Evolutionary conservation across 371 early-diverging fungal genomes (phyloP), one percentile per base, ranked within the genome.

Genomic region (Rhizopus delemar): DNA sequence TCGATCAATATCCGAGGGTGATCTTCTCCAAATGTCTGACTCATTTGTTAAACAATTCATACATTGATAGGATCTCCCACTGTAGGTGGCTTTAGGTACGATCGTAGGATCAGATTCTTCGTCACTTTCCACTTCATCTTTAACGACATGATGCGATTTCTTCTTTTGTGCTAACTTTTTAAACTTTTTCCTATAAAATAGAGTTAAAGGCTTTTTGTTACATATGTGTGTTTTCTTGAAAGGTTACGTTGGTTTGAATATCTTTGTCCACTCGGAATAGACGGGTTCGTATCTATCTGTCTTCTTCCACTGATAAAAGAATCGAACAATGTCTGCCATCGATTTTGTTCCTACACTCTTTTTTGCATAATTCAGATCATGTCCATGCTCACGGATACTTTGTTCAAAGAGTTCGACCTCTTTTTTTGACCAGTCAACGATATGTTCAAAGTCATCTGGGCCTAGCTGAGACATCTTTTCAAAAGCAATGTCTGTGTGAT

Each of bases 241-340:
- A 22, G n/a, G 32, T 8, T 38, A n/a, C 86, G 83, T 77, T 22
- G 90, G 90, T 22, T 83, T 71, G 60, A 84, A 83, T 38, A 86
- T 80, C 46, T 82, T 83, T 52, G 89, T 88, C 75, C 86, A 90
- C 48, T 86, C 80, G 1, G 85, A 82, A 67, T 90, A 90, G 0
- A 87, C 84, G 2, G 82, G 74, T 41, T 82, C 82, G 57, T 89
- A 90, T 0, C 86, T 78, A 46, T 82, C 80, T 0, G 88, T 81
- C 58, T 90, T 90, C 62, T 90, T 90, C 89, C 89, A 89, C 36
- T 73, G 70, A 51, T 89, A 90, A 69, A 89, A 90, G 63, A 69
- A 89, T 0, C 82, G 79, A 0, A 90, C 87, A 50, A 89, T 72
- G 29, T 86, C 87, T 8, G 77, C 81, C 81, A 85, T 84, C 6